These are phyloP conservation scores for Artemisia annua DNA, from an alignment of 129 eudicot species.

Conservation along the genomic window DNA sequence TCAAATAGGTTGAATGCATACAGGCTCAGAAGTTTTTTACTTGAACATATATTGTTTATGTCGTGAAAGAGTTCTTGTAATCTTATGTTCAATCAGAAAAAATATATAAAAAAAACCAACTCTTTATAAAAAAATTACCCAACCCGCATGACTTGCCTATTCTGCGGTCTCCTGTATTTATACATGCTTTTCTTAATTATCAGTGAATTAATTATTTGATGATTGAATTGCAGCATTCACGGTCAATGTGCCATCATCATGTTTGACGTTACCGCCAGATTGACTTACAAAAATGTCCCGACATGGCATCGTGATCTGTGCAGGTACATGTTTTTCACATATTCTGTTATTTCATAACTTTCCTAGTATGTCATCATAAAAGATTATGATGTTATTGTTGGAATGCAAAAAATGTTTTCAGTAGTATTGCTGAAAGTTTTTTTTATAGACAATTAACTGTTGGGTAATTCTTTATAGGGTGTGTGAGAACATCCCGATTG, in stretches of 20 bases:
- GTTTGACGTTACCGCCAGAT: slow-evolving; percentile 78
- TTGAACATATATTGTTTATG: no score
- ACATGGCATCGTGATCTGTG: slow-evolving; percentile 92
- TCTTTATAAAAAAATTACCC: no score
- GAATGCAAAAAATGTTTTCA: neutral
- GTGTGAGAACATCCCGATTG: slow-evolving; percentile 74
- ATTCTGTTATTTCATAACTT: neutral
- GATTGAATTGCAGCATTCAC: slow-evolving; percentile 58
- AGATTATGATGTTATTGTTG: no score
- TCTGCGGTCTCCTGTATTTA: neutral
- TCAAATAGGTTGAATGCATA: no score
- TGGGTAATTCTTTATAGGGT: slow-evolving; percentile 32
- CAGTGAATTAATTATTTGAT: neutral
- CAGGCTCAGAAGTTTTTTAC: no score
- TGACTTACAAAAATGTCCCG: slow-evolving; percentile 83
- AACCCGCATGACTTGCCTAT: no score
- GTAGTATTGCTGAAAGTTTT: neutral
- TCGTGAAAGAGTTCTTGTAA: no score
- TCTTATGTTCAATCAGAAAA: no score
- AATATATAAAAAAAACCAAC: no score
- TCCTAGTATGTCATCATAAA: neutral
- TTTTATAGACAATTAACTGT: neutral
- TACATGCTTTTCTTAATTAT: neutral
- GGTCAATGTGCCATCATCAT: slow-evolving; percentile 83
- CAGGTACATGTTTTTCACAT: slow-evolving; percentile 39